Base-by-base conservation (phyloP, 2,329 filamentous ascomycete species). In the Fusarium acutatum region DNA sequence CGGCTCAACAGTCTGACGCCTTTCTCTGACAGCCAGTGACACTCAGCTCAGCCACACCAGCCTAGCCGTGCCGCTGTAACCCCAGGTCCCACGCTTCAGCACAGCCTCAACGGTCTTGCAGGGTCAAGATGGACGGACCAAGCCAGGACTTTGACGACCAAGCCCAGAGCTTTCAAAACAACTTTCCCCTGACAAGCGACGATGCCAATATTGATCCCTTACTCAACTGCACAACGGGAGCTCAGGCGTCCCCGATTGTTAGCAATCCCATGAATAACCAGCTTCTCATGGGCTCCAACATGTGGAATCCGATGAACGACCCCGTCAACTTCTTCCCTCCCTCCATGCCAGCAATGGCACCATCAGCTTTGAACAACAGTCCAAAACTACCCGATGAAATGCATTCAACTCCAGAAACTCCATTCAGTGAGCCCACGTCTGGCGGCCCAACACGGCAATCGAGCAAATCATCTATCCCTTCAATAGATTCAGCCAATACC, bases 151-250 rank as follows among this genome's bases (percentile, higher is more conserved):
- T 46, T 46, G 8, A 46, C 46, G 28, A 58, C 44, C 28, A 43
- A 20, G 28, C 24, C 22, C 64, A 24, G 3, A 15, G 22, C n/a
- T 60, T 60, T 10, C 56, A 34, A 24, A 34, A 22, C 44, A 52
- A 57, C 34, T 65, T 32, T 41, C 30, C 28, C n/a, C 20, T 56
- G 30, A 28, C 35, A 26, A 28, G 30, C 11, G 26, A 64, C 8
- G 61, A 77, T 38, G 34, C 47, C 37, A 58, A 60, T 38, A 75
- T 76, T 10, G 72, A 77, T 12, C 75, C 75, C 6, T 49, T 76
- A 44, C 72, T 77, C 28, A 40, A 44, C 30, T 54, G 56, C 22
- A 52, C 70, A 15, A 28, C 40, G 15, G 15, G 24, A 24, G 43
- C 37, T 20, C 17, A 32, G 17, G 22, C 53, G n/a, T 49, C 47